Evolutionary conservation across 208 protist genomes (phyloP).

Genomic region (Leishmania guyanensis): DNA sequence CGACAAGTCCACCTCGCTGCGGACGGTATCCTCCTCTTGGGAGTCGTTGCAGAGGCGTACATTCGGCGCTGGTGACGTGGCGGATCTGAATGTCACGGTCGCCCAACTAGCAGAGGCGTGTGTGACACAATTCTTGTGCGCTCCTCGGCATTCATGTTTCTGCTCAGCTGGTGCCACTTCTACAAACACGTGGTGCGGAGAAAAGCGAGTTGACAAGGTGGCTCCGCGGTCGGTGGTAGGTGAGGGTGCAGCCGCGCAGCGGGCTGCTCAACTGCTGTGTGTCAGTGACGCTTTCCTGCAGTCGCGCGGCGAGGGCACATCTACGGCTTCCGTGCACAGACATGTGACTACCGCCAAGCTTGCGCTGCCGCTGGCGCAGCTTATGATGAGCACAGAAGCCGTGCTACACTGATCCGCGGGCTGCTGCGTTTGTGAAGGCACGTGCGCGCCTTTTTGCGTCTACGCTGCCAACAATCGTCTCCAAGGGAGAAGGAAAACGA

Average conservation of each 20-base stretch:
- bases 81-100: not conserved
- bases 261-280: not conserved
- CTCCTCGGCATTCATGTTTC: not conserved
- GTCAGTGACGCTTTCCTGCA: not conserved
- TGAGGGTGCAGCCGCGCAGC: not conserved
- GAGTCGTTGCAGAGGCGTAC: not conserved
- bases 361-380: conserved; percentile 13
- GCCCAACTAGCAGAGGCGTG: not conserved
- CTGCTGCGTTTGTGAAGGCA: not conserved
- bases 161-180: not conserved
- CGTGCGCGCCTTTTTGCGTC: not conserved
- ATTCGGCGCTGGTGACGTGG: not conserved
- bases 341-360: not conserved
- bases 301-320: not conserved
- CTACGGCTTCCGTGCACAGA: not conserved
- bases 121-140: not conserved
- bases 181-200: not conserved
- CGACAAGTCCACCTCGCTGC: not conserved
- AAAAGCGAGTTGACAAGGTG: not conserved
- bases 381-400: not conserved
- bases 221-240: not conserved
- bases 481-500: not conserved
- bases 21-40: not conserved
- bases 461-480: not conserved
- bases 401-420: not conserved